Evolutionary conservation across 805 yeast species (phyloP).

Genomic region (Starmerella khaoyaiensis): DNA sequence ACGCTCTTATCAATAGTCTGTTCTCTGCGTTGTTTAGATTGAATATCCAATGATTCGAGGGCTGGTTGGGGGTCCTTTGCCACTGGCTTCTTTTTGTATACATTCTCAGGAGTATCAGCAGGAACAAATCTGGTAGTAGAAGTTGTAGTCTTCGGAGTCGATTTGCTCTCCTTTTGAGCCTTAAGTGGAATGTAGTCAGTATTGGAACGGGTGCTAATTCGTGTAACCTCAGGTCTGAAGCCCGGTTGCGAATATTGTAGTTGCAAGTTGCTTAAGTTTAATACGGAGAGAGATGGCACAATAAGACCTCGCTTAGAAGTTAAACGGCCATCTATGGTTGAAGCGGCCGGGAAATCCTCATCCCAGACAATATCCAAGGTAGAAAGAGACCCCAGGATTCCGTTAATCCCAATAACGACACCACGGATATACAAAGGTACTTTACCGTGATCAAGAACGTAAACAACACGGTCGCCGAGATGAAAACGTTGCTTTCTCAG

Average conservation of each 20-base stretch:
- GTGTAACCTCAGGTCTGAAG: slow-evolving; percentile 29
- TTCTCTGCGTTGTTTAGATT: no score
- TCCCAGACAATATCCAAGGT: slow-evolving; percentile 74
- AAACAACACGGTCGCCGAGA: slow-evolving; percentile 81
- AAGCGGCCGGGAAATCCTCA: slow-evolving; percentile 68
- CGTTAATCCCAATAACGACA: slow-evolving; percentile 62
- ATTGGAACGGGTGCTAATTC: slow-evolving; percentile 10
- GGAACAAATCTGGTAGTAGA: neutral
- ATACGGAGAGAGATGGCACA: slow-evolving; percentile 65
- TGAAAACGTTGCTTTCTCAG: slow-evolving; percentile 63
- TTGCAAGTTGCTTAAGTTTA: slow-evolving; percentile 65
- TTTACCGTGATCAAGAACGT: slow-evolving; percentile 74
- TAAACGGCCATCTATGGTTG: slow-evolving; percentile 64
- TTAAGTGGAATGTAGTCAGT: neutral
- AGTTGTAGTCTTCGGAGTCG: neutral
- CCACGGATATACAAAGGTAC: slow-evolving; percentile 82
- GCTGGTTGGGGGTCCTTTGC: no score
- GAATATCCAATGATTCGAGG: no score
- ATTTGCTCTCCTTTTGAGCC: neutral
- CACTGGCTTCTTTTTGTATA: neutral
- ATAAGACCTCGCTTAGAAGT: slow-evolving; percentile 69
- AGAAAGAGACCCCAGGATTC: slow-evolving; percentile 25
- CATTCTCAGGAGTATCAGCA: neutral
- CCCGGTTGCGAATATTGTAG: slow-evolving; percentile 55
- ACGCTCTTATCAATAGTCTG: no score